Evolutionary conservation across 805 yeast genomes (phyloP).

Genomic region (Sporopachydermia quercuum): DNA sequence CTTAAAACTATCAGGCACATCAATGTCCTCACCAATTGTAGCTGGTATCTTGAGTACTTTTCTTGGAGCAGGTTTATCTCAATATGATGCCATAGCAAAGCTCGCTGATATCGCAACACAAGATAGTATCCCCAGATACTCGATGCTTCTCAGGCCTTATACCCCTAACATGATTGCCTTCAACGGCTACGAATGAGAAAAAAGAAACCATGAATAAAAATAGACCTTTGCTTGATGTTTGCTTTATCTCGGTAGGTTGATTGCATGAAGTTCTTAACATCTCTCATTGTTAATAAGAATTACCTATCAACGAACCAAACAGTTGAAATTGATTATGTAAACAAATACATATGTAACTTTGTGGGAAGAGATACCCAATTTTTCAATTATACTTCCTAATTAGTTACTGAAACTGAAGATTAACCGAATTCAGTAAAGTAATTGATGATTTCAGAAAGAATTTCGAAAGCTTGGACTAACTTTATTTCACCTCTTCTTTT

Average conservation of each 20-base stretch:
- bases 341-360: too few relatives aligned
- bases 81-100: slow-evolving; percentile 12
- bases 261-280: too few relatives aligned
- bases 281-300: neutral
- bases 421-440: neutral
- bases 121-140: slow-evolving; percentile 15
- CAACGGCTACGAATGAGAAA: slow-evolving; percentile 12
- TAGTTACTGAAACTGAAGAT: neutral
- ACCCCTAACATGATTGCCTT: slow-evolving; percentile 14
- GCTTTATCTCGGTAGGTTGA: too few relatives aligned
- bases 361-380: too few relatives aligned
- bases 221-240: too few relatives aligned
- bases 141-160: slow-evolving; percentile 12
- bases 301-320: too few relatives aligned
- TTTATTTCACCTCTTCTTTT: neutral
- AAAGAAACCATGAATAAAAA: neutral
- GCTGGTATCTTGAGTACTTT: slow-evolving; percentile 13
- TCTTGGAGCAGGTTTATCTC: slow-evolving; percentile 17
- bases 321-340: too few relatives aligned
- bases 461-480: neutral
- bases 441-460: neutral
- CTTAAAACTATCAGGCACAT: slow-evolving; percentile 15
- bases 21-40: slow-evolving; percentile 17
- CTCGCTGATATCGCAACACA: slow-evolving; percentile 11
- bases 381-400: neutral